Base-by-base conservation (phyloP, 2,329 filamentous ascomycete genomes). In the Stachybotrys chartarum region DNA sequence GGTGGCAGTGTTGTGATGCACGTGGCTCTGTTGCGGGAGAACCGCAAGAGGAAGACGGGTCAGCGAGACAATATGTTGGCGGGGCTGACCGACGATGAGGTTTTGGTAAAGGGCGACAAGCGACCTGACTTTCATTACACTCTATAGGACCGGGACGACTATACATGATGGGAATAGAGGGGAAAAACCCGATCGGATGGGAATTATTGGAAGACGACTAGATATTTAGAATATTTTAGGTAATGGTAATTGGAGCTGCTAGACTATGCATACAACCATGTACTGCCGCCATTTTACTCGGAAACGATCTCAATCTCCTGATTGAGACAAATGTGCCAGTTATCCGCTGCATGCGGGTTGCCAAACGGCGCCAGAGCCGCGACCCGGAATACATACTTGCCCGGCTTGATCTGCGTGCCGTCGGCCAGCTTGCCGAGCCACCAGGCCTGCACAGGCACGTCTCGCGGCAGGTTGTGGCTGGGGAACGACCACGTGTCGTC, bases 1-100 rank as follows among this genome's bases (percentile, higher is more conserved):
- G 81, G 81, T 0, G 87, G 87, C 0, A 86, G 82, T 18, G 60
- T 87, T 1, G 63, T 83, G 16, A 82, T 87, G 66, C 78, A 85
- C 58, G 51, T 83, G 1, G 60, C 84, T 30, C 71, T 90, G 18
- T 70, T 73, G 11, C 67, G 71, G 14, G 84, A 88, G 71, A 90
- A 90, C 61, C 71, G 67, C 47, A 81, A 80, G 68, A 76, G 87
- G 30, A 68, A 65, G 3, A 70, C 66, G 2, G 86, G 85, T 14
- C 10, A 47, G 45, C 10, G 45, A 24, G 18, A 24, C n/a, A 47
- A 47, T 24, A 12, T 47, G 45, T 3, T 47, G 16, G 45, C 16
- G 4, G 45, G 45, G 2, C 16, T 17, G 45, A 47, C 45, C 11
- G 45, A 47, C 3, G 45, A 47, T 8, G 45, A 47, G 45, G 17